Evolutionary conservation across 495 filamentous ascomycete species (phyloP), one percentile per base, ranked within the genome.

Genomic region (Amniculicola lignicola): DNA sequence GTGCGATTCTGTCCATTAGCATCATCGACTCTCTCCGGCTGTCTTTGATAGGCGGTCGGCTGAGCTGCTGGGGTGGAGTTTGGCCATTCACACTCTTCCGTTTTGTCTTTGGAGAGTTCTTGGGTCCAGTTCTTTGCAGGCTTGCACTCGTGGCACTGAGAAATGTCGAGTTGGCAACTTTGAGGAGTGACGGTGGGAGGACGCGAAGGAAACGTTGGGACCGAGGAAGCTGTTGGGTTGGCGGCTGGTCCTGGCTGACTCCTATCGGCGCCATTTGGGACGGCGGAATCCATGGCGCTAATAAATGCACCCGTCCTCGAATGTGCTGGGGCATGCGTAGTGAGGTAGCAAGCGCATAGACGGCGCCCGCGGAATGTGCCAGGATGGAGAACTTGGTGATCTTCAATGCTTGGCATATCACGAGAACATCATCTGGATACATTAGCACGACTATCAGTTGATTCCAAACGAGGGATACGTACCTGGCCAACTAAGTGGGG

Each of bases 221-320:
- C 36, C 92, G 92, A 9, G 93, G 94, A 38, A 99, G 84, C 7
- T 89, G 86, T 61, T 86, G 90, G 0, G 80, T 83, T 0, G 89
- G 90, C 0, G 87, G 82, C 9, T 86, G 73, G 10, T 85, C 82
- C 57, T 88, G 82, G 15, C 86, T 81, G n/a, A 85, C 78, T 24
- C 90, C 79, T 24, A 73, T 69, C 42, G 94, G 85, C 29, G 84
- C 90, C 76, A 97, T 87, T 64, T 99, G 93, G n/a, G 89, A 95
- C 0, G 93, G 93, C 1, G 93, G 93, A 35, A 99, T 97, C 94
- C 93, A 99, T 0, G 93, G 93, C 1, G 93, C 92, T 11, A 99
- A 77, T 7, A 99, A 82, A 70, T 99, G 93, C 21, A 99, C 92
- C 27, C 89, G 87, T 22, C 94, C 92, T 14, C 92, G 85, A 57